Evolutionary conservation across 1,284 basidiomycete species (phyloP).

Genomic region (Cystobasidium pallidum): DNA sequence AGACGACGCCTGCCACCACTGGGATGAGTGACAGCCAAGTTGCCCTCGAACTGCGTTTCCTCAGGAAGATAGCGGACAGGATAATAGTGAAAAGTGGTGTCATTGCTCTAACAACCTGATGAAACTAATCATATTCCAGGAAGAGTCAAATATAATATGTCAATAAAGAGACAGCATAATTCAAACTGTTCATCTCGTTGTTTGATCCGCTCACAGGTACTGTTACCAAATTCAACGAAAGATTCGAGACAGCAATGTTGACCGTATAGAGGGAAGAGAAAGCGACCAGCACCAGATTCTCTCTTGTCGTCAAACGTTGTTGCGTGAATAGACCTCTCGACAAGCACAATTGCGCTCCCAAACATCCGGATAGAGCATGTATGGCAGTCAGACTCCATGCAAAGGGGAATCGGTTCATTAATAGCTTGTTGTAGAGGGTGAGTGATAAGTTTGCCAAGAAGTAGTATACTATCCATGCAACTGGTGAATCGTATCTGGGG

Average conservation of each 20-base stretch:
- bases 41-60: constrained; percentile 63
- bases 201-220: constrained; percentile 62
- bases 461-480: constrained; percentile 60
- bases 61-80: constrained; percentile 64
- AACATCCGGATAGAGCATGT: constrained; percentile 52
- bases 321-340: constrained; percentile 65
- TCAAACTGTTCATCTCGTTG: not conserved
- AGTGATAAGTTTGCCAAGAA: constrained; percentile 85
- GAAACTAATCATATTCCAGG: constrained; percentile 67
- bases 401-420: constrained; percentile 85
- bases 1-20: constrained; percentile 84
- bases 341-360: constrained; percentile 74
- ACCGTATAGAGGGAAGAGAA: constrained; percentile 87
- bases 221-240: constrained; percentile 83
- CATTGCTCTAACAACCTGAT: constrained; percentile 88
- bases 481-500: constrained; percentile 19
- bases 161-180: constrained; percentile 1
- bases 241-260: constrained; percentile 90
- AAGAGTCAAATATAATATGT: not conserved
- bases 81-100: constrained; percentile 86
- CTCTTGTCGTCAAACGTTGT: constrained; percentile 63
- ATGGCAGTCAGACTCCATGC: constrained; percentile 66
- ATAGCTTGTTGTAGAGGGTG: constrained; percentile 88
- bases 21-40: constrained; percentile 74
- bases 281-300: constrained; percentile 68